phyloP scores from a whole-genome alignment of 331 rosid species.

The Ulmus americana region DNA sequence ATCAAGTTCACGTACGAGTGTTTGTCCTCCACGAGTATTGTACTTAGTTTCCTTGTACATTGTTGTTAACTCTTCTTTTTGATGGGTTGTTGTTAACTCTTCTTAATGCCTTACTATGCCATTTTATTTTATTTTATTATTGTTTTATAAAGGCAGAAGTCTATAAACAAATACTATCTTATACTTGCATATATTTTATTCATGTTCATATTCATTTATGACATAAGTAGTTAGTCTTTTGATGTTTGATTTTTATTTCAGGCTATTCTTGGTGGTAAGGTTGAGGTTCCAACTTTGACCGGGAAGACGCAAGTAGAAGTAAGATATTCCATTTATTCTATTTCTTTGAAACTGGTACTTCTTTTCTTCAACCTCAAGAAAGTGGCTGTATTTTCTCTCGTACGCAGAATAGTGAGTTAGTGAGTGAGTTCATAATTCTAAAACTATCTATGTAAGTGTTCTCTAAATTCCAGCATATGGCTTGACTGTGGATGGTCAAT shows the following conservation, averaged over 20 bases:
- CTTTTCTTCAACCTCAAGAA: background rate
- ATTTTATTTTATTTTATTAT: too few species aligned
- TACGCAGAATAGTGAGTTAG: background rate
- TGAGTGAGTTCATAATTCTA: background rate
- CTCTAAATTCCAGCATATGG: background rate
- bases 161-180: background rate
- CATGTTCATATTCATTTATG: background rate
- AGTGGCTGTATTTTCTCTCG: background rate
- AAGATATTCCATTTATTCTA: conserved; percentile 8
- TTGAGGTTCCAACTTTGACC: conserved; percentile 78
- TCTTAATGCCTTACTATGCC: too few species aligned
- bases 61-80: background rate
- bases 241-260: conserved; percentile 32
- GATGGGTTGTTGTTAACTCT: background rate
- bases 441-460: too few species aligned
- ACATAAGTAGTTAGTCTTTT: background rate
- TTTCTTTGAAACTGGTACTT: background rate
- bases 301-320: conserved; percentile 67
- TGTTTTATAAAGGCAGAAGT: background rate
- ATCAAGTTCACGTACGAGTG: background rate
- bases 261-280: conserved; percentile 95
- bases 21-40: background rate
- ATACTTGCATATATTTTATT: background rate
- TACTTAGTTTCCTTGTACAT: background rate
- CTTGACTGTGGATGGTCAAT: background rate